Evolutionary conservation across 192 early-diverging fungal species (phyloP).

Genomic region (Allomyces javanicus): DNA sequence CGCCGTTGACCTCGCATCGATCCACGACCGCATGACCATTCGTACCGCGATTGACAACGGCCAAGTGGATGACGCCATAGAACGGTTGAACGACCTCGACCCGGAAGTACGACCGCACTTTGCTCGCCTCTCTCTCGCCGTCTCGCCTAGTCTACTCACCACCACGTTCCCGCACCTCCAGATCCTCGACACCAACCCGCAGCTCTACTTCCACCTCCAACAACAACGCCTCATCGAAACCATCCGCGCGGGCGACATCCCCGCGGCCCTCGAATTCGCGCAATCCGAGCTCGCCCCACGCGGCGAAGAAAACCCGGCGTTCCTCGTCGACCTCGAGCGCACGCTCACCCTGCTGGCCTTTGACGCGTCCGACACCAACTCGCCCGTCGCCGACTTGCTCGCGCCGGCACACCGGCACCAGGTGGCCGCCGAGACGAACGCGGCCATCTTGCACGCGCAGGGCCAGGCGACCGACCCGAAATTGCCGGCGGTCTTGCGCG

Average conservation of each 20-base stretch:
- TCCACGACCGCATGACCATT: slow-evolving; percentile 89
- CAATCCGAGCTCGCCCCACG: slow-evolving; percentile 93
- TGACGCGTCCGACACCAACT: slow-evolving; percentile 35
- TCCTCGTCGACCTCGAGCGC: slow-evolving; percentile 79
- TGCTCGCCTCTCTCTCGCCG: neutral
- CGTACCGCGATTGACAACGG: slow-evolving; percentile 77
- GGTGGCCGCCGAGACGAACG: slow-evolving; percentile 83
- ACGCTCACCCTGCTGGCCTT: slow-evolving; percentile 97
- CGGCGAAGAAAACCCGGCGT: slow-evolving; percentile 88
- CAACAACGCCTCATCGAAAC: slow-evolving; percentile 93
- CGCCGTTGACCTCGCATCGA: slow-evolving; percentile 62
- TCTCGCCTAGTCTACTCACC: no score
- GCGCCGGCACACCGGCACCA: slow-evolving; percentile 79
- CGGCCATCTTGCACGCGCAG: slow-evolving; percentile 71
- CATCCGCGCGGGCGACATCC: slow-evolving; percentile 59
- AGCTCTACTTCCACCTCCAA: slow-evolving; percentile 86
- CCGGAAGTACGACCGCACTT: slow-evolving; percentile 51
- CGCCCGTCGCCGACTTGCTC: slow-evolving; percentile 69
- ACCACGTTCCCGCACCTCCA: slow-evolving; percentile 8
- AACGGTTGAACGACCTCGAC: slow-evolving; percentile 93
- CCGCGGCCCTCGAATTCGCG: slow-evolving; percentile 83
- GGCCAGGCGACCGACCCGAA: slow-evolving; percentile 89
- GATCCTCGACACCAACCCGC: slow-evolving; percentile 86
- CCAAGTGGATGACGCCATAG: slow-evolving; percentile 81
- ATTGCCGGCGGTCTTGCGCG: slow-evolving; percentile 65